Percentiles rank a stretch among this genome's conserved stretches.
Conservation (phyloP, 2,329 filamentous ascomycete species). For the Neofusicoccum kwambonambiense region DNA sequence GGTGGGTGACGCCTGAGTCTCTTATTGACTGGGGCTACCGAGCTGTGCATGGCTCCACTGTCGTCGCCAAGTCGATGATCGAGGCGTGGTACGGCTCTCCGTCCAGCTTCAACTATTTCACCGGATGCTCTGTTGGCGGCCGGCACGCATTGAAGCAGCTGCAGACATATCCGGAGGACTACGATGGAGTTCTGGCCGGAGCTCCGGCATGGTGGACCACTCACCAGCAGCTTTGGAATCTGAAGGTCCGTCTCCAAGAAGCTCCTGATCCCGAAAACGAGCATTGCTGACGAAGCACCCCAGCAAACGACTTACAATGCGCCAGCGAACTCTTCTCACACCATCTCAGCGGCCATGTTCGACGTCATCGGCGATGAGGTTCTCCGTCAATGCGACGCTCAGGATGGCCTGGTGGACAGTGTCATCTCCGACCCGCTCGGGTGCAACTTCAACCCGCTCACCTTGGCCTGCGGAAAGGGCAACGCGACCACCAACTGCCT, state of each 20-base stretch:
- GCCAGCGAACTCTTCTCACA: not conserved
- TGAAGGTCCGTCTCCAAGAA: constrained; percentile 37
- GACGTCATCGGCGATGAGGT: not conserved
- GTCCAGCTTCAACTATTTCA: constrained; percentile 45
- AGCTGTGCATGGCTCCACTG: constrained; percentile 47
- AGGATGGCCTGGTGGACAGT: not conserved
- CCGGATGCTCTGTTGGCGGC: constrained; percentile 60
- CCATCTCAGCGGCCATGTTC: not conserved
- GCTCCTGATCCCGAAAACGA: too few species aligned
- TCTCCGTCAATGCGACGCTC: not conserved
- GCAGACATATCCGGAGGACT: constrained; percentile 55
- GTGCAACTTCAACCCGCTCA: not conserved
- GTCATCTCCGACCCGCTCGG: not conserved
- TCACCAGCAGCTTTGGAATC: constrained; percentile 47
- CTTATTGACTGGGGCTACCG: constrained; percentile 36
- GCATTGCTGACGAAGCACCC: too few species aligned
- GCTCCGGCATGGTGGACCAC: constrained; percentile 53
- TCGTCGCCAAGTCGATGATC: constrained; percentile 48
- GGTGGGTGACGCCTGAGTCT: constrained; percentile 35
- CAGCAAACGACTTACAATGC: constrained; percentile 34
- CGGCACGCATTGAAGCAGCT: constrained; percentile 57
- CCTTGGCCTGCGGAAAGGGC: not conserved
- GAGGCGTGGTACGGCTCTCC: constrained; percentile 48
- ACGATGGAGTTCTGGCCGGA: constrained; percentile 58
- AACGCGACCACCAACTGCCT: not conserved